Evolutionary conservation across 805 yeast genomes (phyloP).

Genomic region (Myxozyma sirexii): DNA sequence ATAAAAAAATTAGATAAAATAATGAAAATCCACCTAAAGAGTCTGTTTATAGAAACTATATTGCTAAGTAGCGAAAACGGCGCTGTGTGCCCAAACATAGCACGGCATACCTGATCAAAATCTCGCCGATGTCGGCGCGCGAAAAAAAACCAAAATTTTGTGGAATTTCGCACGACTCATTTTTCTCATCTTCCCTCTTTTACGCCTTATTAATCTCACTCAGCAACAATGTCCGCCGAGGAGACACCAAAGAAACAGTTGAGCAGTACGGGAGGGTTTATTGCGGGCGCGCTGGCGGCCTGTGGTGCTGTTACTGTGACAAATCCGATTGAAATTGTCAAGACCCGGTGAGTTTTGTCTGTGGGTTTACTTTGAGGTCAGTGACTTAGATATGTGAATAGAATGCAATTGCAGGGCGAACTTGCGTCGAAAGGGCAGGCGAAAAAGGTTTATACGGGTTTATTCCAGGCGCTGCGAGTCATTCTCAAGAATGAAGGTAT

Average conservation of each 20-base stretch:
- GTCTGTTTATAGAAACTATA: no score
- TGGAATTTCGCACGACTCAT: not conserved
- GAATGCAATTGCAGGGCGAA: conserved; percentile 98
- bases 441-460: conserved; percentile 71
- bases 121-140: not conserved
- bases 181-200: not conserved
- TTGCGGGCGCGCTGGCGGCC: conserved; percentile 93
- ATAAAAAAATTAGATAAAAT: no score
- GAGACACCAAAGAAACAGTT: conserved; percentile 22
- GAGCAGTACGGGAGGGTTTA: conserved; percentile 54
- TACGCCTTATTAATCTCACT: not conserved
- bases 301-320: conserved; percentile 98
- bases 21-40: no score
- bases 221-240: not conserved
- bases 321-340: conserved; percentile 92
- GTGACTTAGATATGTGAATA: no score
- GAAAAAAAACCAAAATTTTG: not conserved
- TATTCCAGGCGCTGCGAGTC: conserved; percentile 76
- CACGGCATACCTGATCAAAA: not conserved
- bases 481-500: conserved; percentile 83
- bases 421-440: conserved; percentile 55
- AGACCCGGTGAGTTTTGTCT: conserved; percentile 53
- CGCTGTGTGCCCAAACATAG: no score
- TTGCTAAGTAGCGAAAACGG: no score
- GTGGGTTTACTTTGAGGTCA: not conserved